phyloP scores from a whole-genome alignment of 768 basidiomycete species.

The Fomitopsis serialis region DNA sequence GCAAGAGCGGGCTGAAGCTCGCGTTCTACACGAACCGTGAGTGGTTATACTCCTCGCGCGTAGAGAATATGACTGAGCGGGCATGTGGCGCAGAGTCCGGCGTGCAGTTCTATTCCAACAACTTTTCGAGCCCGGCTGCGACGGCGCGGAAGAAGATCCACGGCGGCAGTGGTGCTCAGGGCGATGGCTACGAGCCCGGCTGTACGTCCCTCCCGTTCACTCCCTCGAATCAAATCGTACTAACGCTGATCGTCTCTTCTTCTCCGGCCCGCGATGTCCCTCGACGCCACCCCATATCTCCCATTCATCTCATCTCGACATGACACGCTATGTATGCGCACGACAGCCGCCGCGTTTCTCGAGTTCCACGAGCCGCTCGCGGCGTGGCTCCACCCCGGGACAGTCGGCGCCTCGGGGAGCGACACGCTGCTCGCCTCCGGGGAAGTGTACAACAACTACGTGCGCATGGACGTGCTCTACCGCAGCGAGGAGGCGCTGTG shows the following conservation, averaged over 20 bases:
- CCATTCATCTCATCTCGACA: not conserved
- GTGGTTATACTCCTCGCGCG: conserved; percentile 19
- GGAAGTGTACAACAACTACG: conserved; percentile 72
- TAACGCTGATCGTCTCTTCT: not conserved
- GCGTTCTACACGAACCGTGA: conserved; percentile 67
- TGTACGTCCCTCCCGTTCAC: conserved; percentile 33
- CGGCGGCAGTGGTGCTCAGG: conserved; percentile 58
- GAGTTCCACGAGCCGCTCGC: conserved; percentile 48
- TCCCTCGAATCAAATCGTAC: not conserved
- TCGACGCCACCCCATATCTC: not conserved
- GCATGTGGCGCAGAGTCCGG: conserved; percentile 49
- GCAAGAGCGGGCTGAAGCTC: conserved; percentile 53
- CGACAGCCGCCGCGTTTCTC: conserved; percentile 24
- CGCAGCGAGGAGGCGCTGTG: conserved; percentile 6
- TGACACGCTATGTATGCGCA: not conserved
- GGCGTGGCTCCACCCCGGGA: conserved; percentile 52
- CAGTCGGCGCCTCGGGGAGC: conserved; percentile 40
- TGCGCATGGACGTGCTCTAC: conserved; percentile 47
- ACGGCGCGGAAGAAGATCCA: conserved; percentile 70
- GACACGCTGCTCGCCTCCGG: conserved; percentile 66
- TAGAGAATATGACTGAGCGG: not conserved
- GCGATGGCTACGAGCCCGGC: conserved; percentile 49
- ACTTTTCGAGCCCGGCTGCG: conserved; percentile 38
- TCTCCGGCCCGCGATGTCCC: no score
- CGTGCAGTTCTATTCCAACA: conserved; percentile 71